These are phyloP conservation scores for Aureobasidium sp. DNA, from an alignment of 2,329 filamentous ascomycete species.

Conservation along the genomic window DNA sequence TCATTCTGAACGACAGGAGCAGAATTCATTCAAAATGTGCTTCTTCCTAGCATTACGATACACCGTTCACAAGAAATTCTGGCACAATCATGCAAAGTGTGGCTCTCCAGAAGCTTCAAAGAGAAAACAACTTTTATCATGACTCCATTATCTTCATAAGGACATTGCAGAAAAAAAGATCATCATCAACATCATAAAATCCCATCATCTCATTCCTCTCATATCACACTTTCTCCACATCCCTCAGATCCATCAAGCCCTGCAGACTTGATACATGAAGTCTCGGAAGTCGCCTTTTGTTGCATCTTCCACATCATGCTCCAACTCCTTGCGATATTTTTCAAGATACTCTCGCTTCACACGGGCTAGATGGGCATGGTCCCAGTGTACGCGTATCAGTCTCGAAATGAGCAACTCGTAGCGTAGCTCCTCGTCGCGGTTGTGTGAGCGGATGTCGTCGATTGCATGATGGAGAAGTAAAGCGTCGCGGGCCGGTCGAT, in stretches of 20 bases:
- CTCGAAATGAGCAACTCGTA: conserved; percentile 83
- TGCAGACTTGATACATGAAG: conserved; percentile 29
- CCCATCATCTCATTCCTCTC: not conserved
- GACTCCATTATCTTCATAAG: too few species aligned
- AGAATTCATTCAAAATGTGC: too few species aligned
- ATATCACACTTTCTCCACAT: not conserved
- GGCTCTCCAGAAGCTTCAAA: too few species aligned
- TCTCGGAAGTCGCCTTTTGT: conserved; percentile 59
- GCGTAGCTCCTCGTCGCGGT: conserved; percentile 48
- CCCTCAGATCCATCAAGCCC: too few species aligned
- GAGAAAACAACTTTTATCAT: not conserved
- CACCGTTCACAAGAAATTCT: not conserved
- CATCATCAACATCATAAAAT: not conserved
- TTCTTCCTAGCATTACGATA: too few species aligned
- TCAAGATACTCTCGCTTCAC: conserved; percentile 75
- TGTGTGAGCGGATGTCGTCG: conserved; percentile 40
- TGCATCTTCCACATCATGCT: conserved; percentile 70
- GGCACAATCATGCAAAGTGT: too few species aligned
- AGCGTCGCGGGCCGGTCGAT: conserved; percentile 87
- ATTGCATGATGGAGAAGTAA: conserved; percentile 87
- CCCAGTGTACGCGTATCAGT: conserved; percentile 88
- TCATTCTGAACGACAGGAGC: too few species aligned
- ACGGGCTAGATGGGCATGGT: conserved; percentile 68
- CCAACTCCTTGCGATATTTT: conserved; percentile 67
- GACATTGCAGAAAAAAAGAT: not conserved